These are phyloP conservation scores for Westerdykella aurantiaca DNA, from an alignment of 2,329 filamentous ascomycete genomes.

Conservation along the genomic window DNA sequence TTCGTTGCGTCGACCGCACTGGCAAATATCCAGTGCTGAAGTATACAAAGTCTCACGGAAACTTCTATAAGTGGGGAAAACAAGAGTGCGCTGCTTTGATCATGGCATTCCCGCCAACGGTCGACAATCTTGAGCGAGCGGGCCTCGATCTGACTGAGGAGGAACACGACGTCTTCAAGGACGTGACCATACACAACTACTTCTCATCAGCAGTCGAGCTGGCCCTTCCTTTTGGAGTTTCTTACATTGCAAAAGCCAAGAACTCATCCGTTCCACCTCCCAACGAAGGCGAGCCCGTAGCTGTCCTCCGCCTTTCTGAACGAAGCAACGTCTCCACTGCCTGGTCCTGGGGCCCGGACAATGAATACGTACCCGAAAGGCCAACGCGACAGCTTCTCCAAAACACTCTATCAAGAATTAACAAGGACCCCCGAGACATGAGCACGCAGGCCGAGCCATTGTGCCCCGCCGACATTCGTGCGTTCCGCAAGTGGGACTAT, in stretches of 20 bases:
- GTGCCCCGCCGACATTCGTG: slow-evolving; percentile 21
- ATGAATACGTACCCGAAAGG: slow-evolving; percentile 24
- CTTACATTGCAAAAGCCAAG: slow-evolving; percentile 26
- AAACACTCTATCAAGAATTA: slow-evolving; percentile 28
- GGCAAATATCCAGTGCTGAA: slow-evolving; percentile 28
- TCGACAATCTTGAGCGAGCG: slow-evolving; percentile 28
- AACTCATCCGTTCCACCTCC: slow-evolving; percentile 25
- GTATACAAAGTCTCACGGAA: slow-evolving; percentile 26
- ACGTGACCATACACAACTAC: slow-evolving; percentile 33
- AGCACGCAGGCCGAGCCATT: slow-evolving; percentile 18
- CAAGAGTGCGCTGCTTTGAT: slow-evolving; percentile 33
- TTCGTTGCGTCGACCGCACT: slow-evolving; percentile 33
- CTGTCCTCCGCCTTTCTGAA: slow-evolving; percentile 27
- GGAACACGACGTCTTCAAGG: slow-evolving; percentile 28
- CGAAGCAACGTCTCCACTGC: slow-evolving; percentile 28
- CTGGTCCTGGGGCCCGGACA: slow-evolving; percentile 36
- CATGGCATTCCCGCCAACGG: slow-evolving; percentile 32
- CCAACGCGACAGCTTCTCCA: slow-evolving; percentile 22
- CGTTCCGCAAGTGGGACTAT: slow-evolving; percentile 37
- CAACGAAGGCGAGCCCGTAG: slow-evolving; percentile 30
- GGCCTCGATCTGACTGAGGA: slow-evolving; percentile 31
- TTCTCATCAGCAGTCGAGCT: slow-evolving; percentile 33
- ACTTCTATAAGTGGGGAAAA: slow-evolving; percentile 27
- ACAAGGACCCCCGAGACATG: slow-evolving; percentile 34
- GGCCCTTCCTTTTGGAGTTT: slow-evolving; percentile 32